Conservation (phyloP, 306 rosid genomes). For the Datisca glomerata region DNA sequence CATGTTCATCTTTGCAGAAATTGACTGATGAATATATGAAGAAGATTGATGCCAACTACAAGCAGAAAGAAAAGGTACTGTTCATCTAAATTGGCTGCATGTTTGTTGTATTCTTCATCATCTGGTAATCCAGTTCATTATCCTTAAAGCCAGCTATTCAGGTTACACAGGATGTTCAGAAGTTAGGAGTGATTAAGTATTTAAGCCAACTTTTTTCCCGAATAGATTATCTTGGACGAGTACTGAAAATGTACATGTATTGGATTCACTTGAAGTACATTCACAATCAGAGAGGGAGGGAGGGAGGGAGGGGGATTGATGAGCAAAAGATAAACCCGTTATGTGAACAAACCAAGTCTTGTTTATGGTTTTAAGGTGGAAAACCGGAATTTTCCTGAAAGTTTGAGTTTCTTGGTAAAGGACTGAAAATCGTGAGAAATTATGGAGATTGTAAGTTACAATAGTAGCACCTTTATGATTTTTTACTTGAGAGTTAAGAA, state of each 20-base stretch:
- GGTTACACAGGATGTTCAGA: no score
- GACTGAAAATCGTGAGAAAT: no score
- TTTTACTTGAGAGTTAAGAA: not conserved
- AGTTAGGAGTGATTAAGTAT: no score
- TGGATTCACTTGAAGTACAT: no score
- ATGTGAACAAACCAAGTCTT: no score
- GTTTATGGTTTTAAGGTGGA: not conserved
- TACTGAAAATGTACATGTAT: not conserved
- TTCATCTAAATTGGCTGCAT: not conserved
- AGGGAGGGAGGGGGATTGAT: not conserved
- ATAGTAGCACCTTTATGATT: no score
- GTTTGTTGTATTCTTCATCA: not conserved
- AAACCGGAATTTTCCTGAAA: not conserved
- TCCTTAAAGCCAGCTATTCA: not conserved
- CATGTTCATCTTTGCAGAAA: slow-evolving; percentile 43
- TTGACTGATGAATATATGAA: slow-evolving; percentile 77
- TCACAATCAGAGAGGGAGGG: not conserved
- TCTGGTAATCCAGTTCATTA: not conserved
- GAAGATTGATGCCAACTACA: slow-evolving; percentile 63
- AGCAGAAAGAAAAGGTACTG: slow-evolving; percentile 85
- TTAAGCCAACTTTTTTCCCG: no score
- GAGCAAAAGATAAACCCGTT: not conserved
- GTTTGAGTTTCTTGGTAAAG: no score
- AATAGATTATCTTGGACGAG: no score
- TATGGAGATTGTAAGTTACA: not conserved